A percentile compares a stretch with the other conserved stretches of the same genome.
Conservation (phyloP, 192 early-diverging fungal genomes). For the Thamnidium elegans region DNA sequence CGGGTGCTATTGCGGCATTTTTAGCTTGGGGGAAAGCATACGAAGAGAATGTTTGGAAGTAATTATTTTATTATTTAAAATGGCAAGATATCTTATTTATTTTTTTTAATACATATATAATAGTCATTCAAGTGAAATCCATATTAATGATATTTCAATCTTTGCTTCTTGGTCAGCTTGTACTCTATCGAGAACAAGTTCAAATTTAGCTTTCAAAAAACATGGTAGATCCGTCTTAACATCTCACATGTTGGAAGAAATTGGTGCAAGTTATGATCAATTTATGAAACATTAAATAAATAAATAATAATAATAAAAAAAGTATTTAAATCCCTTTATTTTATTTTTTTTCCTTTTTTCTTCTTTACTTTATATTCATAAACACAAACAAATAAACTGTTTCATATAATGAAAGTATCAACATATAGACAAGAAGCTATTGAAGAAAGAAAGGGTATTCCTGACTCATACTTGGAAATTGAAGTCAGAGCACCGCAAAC, state of each 20-base stretch:
- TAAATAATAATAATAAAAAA: not conserved
- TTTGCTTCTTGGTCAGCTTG: conserved; percentile 70
- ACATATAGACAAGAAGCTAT: conserved; percentile 39
- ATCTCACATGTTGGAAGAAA: conserved; percentile 57
- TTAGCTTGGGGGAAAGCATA: conserved; percentile 81
- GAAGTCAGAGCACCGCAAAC: conserved; percentile 87
- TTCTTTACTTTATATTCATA: too few relatives aligned
- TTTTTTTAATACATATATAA: not conserved
- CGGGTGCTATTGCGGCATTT: conserved; percentile 81
- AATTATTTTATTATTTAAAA: conserved; percentile 7
- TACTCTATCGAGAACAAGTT: conserved; percentile 47
- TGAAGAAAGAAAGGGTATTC: conserved; percentile 76
- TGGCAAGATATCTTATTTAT: not conserved
- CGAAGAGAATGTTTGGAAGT: conserved; percentile 56
- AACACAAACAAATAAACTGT: too few relatives aligned
- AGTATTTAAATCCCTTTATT: too few relatives aligned
- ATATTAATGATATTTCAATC: conserved; percentile 43
- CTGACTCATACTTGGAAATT: conserved; percentile 97
- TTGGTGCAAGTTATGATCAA: conserved; percentile 41
- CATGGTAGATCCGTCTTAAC: conserved; percentile 60
- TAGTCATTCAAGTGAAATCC: conserved; percentile 39
- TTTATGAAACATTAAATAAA: conserved; percentile 7
- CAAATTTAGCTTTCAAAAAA: conserved; percentile 56
- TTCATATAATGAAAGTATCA: too few relatives aligned
- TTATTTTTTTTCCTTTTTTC: too few relatives aligned